A percentile compares a stretch with the other conserved stretches of the same genome.
These are phyloP conservation scores for Liriodendron chinense DNA, from an alignment of 164 flowering plant species.

Conservation along the genomic window DNA sequence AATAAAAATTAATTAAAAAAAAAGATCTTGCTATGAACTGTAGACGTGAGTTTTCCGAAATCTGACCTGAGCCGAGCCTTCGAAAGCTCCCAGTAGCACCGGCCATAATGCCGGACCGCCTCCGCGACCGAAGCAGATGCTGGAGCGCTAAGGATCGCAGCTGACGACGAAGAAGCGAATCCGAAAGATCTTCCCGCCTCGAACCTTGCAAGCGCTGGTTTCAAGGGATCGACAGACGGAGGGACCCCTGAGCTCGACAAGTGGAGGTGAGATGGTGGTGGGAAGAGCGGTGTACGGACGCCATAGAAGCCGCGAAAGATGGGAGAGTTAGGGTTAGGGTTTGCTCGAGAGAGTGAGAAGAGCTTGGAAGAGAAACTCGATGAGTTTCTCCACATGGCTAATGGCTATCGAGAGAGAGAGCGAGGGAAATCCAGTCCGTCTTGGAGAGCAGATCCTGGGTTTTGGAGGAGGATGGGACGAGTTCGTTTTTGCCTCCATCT, in stretches of 20 bases:
- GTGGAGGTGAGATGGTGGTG: constrained; percentile 1
- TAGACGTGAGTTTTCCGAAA: neutral
- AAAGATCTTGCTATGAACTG: neutral
- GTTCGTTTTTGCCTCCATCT: too few species aligned
- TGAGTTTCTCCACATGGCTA: constrained; percentile 16
- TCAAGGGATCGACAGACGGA: constrained; percentile 4
- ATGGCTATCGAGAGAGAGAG: too few species aligned
- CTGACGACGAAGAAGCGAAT: neutral
- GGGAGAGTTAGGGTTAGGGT: neutral
- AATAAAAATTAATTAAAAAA: neutral
- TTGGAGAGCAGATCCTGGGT: too few species aligned
- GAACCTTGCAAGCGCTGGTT: neutral
- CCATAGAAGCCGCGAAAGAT: neutral
- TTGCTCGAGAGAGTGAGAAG: neutral
- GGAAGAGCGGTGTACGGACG: neutral
- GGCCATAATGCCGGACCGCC: constrained; percentile 52
- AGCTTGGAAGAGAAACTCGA: constrained; percentile 6
- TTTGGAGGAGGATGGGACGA: too few species aligned
- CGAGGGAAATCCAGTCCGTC: too few species aligned
- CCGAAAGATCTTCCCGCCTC: neutral
- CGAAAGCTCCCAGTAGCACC: constrained; percentile 87
- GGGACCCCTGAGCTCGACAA: constrained; percentile 3
- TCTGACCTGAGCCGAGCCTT: constrained; percentile 74
- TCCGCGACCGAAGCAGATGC: constrained; percentile 11
- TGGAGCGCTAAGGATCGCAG: neutral